Evolutionary conservation across 2,329 filamentous ascomycete species (phyloP), one percentile per base, ranked within the genome.

Genomic region (Ophiostoma tasmaniense): DNA sequence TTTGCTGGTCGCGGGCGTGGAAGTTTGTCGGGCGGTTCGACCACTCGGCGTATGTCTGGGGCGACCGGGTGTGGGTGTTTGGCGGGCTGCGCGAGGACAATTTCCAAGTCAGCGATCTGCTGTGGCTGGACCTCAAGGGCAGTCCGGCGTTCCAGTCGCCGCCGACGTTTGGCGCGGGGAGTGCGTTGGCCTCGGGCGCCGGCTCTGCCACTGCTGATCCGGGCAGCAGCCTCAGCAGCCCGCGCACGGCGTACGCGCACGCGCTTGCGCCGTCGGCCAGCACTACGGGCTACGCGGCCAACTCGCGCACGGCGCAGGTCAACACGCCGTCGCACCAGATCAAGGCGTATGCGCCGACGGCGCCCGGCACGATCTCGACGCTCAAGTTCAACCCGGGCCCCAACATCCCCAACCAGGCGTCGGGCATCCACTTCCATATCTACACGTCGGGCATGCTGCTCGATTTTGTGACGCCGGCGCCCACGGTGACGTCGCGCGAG

Each of bases 1-100:
- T 92, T 84, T 97, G 93, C 0, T 99, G 95, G 95, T 98, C 94
- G 69, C 89, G 92, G 69, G 89, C 92, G 55, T 99, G 95, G 95
- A 91, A 90, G 71, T 99, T 99, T 76, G 93, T 97, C 33, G 89
- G 91, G 66, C 88, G 95, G 52, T 99, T 97, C 76, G 95, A 99
- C 75, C 95, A 99, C 77, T 93, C 92, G 20, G 93, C 91, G 67
- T 97, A 94, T 84, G 90, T 99, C 70, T 97, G 93, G 89, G 52
- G 90, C 68, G 93, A 95, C 72, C 88, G 92, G 61, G 89, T 99
- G 42, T 99, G 94, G 94, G 93, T 98, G 7, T 97, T 97, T 78
- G 95, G 95, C 52, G 95, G 95, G 1, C 84, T 99, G 66, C 95
- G 92, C 72, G 91, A 95, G 74, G 93, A 97, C 73, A 97, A 98